phyloP scores from a whole-genome alignment of 805 yeast species.

The Jamesozyma rosinii region DNA sequence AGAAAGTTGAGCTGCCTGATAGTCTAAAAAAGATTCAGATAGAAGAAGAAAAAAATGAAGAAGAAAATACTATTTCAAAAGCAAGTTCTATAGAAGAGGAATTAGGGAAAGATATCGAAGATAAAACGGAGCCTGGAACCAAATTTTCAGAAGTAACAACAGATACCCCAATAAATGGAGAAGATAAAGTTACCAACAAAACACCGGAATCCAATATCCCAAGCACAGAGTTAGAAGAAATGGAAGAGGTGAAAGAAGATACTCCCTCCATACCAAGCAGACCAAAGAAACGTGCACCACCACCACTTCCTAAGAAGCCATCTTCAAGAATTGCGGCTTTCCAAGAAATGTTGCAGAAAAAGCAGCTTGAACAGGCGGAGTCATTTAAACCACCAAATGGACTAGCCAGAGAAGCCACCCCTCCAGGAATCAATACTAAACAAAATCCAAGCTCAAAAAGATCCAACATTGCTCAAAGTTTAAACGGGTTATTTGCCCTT shows the following conservation, averaged over 20 bases:
- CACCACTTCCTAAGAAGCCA: conserved; percentile 68
- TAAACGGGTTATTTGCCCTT: conserved; percentile 52
- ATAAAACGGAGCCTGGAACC: background rate
- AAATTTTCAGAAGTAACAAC: no score
- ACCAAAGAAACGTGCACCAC: conserved; percentile 36
- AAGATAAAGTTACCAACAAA: background rate
- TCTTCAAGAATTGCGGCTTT: conserved; percentile 74
- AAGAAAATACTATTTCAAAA: background rate
- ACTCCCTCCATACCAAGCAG: conserved; percentile 8
- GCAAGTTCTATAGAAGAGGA: background rate
- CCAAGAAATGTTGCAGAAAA: conserved; percentile 60
- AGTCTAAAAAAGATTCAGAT: background rate
- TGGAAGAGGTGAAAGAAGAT: background rate
- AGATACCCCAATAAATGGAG: no score
- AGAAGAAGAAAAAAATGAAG: background rate
- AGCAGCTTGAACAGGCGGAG: conserved; percentile 44
- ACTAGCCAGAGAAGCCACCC: conserved; percentile 23
- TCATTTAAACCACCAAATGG: background rate
- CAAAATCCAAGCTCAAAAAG: background rate
- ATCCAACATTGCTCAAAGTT: conserved; percentile 45
- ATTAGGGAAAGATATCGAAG: background rate
- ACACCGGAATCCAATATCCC: background rate
- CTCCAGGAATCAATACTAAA: background rate
- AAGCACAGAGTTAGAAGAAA: background rate
- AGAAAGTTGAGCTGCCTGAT: background rate